Evolutionary conservation across 2,329 filamentous ascomycete species (phyloP).

Genomic region (Bipolaris oryzae): DNA sequence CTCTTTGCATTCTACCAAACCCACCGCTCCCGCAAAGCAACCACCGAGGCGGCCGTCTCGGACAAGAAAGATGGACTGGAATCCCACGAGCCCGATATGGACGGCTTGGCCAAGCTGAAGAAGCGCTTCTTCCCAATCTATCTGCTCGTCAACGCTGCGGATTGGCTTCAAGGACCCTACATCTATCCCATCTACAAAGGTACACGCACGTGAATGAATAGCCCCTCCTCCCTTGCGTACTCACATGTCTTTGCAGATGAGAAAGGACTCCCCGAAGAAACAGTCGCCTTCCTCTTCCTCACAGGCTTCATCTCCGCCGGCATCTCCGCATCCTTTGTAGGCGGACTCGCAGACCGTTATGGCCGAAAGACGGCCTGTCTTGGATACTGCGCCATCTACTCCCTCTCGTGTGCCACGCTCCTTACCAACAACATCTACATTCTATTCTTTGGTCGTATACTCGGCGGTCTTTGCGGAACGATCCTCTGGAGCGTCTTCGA

Average conservation of each 20-base stretch:
- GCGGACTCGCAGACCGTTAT: conserved; percentile 57
- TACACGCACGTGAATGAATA: conserved; percentile 6
- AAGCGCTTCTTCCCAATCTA: conserved; percentile 54
- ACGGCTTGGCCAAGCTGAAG: conserved; percentile 48
- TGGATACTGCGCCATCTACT: conserved; percentile 61
- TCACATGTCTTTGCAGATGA: conserved; percentile 43
- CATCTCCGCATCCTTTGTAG: conserved; percentile 57
- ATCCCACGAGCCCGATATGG: conserved; percentile 30
- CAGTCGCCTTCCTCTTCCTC: conserved; percentile 50
- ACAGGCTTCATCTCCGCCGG: conserved; percentile 58
- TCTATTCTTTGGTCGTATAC: conserved; percentile 59
- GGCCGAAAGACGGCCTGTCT: conserved; percentile 61
- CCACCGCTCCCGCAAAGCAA: conserved; percentile 27
- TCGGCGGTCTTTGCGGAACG: conserved; percentile 63
- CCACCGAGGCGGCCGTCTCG: conserved; percentile 8
- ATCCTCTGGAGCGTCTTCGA: conserved; percentile 66
- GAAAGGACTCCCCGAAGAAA: conserved; percentile 53
- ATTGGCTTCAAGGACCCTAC: conserved; percentile 58
- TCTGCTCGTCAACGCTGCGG: conserved; percentile 52
- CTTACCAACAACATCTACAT: conserved; percentile 54
- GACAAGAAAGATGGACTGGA: conserved; percentile 35
- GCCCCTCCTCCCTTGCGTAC: neutral
- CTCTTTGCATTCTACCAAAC: conserved; percentile 34
- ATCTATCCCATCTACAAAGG: conserved; percentile 61
- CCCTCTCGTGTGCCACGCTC: conserved; percentile 60